Conservation (phyloP, 768 basidiomycete genomes). For the Rhizopogon vulgaris region DNA sequence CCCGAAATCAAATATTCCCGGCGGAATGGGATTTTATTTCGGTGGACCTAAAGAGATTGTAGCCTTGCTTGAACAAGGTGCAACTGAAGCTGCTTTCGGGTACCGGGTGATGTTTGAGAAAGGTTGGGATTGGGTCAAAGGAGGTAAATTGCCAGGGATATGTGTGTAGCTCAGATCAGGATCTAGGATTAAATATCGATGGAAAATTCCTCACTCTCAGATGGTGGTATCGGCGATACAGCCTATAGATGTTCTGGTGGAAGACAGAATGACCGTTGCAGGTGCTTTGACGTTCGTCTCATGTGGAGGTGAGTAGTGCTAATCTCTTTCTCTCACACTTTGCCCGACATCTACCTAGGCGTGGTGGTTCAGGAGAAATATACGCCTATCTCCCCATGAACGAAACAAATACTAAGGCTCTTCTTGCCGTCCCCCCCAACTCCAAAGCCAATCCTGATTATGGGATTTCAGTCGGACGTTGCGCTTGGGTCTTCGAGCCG, state of each 20-base stretch:
- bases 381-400: constrained; percentile 66
- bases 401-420: constrained; percentile 32
- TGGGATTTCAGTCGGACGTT: constrained; percentile 63
- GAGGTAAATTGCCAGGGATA: constrained; percentile 71
- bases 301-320: constrained; percentile 63
- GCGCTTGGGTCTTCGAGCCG: constrained; percentile 47
- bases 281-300: constrained; percentile 62
- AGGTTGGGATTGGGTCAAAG: constrained; percentile 65
- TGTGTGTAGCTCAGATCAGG: constrained; percentile 37
- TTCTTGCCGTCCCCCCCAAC: constrained; percentile 42
- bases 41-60: constrained; percentile 44
- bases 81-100: constrained; percentile 52
- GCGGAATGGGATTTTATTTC: constrained; percentile 70
- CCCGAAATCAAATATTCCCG: constrained; percentile 42
- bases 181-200: not conserved
- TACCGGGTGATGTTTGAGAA: constrained; percentile 62
- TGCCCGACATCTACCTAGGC: constrained; percentile 25
- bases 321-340: not conserved
- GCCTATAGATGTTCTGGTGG: constrained; percentile 70
- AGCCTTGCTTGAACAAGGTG: constrained; percentile 28
- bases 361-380: constrained; percentile 51
- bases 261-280: constrained; percentile 51
- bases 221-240: constrained; percentile 48
- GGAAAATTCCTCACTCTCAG: constrained; percentile 20
- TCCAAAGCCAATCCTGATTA: constrained; percentile 51